These are phyloP conservation scores for Pseudogymnoascus destructans DNA, from an alignment of 2,329 filamentous ascomycete genomes.

Conservation along the genomic window DNA sequence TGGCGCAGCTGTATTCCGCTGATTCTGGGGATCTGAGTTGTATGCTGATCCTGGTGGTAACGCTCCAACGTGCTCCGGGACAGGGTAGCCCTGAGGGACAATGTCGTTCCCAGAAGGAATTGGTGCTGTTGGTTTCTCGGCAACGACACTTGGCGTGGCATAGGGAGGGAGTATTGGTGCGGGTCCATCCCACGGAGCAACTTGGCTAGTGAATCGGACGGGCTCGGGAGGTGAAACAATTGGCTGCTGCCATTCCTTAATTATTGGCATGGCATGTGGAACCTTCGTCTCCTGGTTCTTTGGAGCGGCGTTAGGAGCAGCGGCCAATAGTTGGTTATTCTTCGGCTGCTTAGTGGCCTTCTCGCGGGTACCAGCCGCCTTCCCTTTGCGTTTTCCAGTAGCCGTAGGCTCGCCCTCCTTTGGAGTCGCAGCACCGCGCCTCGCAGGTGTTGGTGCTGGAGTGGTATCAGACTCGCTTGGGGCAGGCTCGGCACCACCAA, in stretches of 20 bases:
- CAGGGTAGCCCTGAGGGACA: conserved; percentile 15
- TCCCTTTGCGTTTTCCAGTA: conserved; percentile 28
- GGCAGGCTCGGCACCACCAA: conserved; percentile 50
- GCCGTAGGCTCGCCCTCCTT: conserved; percentile 31
- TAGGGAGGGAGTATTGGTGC: conserved; percentile 14
- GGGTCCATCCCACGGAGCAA: conserved; percentile 19
- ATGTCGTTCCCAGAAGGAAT: conserved; percentile 15
- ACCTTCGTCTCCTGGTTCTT: conserved; percentile 3
- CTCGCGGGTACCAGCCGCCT: conserved; percentile 19
- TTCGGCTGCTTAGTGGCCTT: conserved; percentile 24
- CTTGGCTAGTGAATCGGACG: background rate
- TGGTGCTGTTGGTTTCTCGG: conserved; percentile 16
- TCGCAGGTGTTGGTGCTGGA: conserved; percentile 43
- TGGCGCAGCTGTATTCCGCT: conserved; percentile 31
- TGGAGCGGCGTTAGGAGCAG: conserved; percentile 17
- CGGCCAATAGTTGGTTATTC: conserved; percentile 23
- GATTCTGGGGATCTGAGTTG: conserved; percentile 16
- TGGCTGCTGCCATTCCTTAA: conserved; percentile 16
- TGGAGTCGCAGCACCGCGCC: conserved; percentile 32
- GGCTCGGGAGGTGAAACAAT: background rate
- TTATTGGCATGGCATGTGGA: background rate
- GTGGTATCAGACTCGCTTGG: conserved; percentile 48
- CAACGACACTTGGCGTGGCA: conserved; percentile 16
- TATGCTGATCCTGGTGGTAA: background rate
- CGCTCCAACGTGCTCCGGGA: conserved; percentile 19